A percentile compares a stretch with the other conserved stretches of the same genome.
phyloP scores from a whole-genome alignment of 164 flowering plant genomes.

The Tinospora cordifolia region DNA sequence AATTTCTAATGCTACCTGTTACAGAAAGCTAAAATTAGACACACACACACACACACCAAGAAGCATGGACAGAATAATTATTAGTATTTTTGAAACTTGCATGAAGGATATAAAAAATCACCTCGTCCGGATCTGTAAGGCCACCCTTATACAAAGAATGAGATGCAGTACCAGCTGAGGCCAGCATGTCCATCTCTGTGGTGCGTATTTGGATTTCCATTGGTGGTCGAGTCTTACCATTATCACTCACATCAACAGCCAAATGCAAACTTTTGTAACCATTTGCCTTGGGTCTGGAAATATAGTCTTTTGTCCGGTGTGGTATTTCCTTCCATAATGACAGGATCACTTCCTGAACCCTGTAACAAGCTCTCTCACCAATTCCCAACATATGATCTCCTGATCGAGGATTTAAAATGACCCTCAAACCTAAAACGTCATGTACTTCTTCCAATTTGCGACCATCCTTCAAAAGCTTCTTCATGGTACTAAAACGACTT shows the following conservation, averaged over 20 bases:
- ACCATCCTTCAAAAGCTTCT: slow-evolving; percentile 79
- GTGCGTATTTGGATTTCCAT: slow-evolving; percentile 93
- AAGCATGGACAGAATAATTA: not conserved
- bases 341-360: slow-evolving; percentile 52
- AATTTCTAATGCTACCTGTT: no score
- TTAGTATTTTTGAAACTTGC: not conserved
- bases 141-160: slow-evolving; percentile 87
- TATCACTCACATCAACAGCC: slow-evolving; percentile 78
- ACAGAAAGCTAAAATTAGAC: not conserved
- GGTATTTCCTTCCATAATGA: slow-evolving; percentile 80
- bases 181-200: slow-evolving; percentile 68
- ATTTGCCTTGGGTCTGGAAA: slow-evolving; percentile 74
- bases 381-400: slow-evolving; percentile 23
- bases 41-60: not conserved
- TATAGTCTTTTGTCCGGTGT: slow-evolving; percentile 67
- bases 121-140: slow-evolving; percentile 85
- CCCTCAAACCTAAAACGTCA: slow-evolving; percentile 70
- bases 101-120: slow-evolving; percentile 15
- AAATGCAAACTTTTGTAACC: slow-evolving; percentile 86
- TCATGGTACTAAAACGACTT: slow-evolving; percentile 91
- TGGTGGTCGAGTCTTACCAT: slow-evolving; percentile 41
- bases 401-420: slow-evolving; percentile 52
- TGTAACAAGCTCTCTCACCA: slow-evolving; percentile 75
- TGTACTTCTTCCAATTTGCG: slow-evolving; percentile 73
- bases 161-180: slow-evolving; percentile 74